Evolutionary conservation across 805 yeast species (phyloP).

Genomic region (Schizosaccharomyces lindneri): DNA sequence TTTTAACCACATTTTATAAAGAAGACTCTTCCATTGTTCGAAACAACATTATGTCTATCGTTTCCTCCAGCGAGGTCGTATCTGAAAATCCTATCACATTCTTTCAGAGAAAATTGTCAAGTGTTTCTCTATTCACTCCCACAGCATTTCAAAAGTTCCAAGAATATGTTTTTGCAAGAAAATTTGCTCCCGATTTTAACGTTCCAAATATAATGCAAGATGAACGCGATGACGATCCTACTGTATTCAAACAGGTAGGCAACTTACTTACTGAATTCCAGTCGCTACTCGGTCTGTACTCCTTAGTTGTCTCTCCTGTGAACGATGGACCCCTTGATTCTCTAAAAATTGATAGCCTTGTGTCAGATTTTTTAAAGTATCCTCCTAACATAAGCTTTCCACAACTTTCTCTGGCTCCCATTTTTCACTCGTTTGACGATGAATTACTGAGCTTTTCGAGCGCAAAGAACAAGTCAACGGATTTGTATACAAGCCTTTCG

Average conservation of each 20-base stretch:
- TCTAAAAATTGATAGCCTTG: background rate
- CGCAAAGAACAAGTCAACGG: background rate
- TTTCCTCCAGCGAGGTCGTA: background rate
- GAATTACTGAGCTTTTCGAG: background rate
- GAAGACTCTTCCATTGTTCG: background rate
- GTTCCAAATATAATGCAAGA: background rate
- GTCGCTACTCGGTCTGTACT: background rate
- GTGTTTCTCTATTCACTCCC: background rate
- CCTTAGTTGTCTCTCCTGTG: background rate
- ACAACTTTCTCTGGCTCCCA: background rate
- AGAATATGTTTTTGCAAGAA: background rate
- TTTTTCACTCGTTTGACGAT: background rate
- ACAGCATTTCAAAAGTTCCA: background rate
- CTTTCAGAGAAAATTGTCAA: background rate
- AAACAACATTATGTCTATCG: background rate
- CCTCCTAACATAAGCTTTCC: background rate
- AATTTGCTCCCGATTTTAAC: background rate
- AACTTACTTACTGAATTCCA: background rate
- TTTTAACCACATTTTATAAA: background rate
- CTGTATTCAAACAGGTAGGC: background rate
- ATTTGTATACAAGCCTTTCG: background rate
- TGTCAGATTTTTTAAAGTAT: background rate
- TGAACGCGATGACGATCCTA: background rate
- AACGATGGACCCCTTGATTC: too few species aligned
- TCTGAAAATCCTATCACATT: background rate